Base-by-base conservation (phyloP, 345 rosid species). In the Angophora floribunda region DNA sequence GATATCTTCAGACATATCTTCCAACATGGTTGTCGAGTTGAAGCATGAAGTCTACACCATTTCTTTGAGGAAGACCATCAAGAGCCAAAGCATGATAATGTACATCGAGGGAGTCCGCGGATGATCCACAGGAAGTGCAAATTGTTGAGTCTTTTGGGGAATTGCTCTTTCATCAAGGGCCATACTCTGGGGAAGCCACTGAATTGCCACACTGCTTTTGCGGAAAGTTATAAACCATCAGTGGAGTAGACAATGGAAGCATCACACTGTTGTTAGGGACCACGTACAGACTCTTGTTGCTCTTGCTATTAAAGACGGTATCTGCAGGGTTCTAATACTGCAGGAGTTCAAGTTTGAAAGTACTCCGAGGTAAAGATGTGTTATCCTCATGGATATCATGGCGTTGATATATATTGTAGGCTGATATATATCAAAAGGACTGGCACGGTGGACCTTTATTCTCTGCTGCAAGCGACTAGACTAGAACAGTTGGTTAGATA, bases 341-440 rank as follows among this genome's bases (percentile, higher is more conserved):
- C 92, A 92, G 96, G 96, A 94, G 85, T 94, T 94, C 67, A 91
- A 91, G 87, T 92, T 87, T 51, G 91, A 91, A 55, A 95, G 88
- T 63, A 85, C 53, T 84, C 87, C 15, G 95, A 90, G 85, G 94
- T 95, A 51, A 94, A 94, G 90, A 94, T 92, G 89, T 89, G 88
- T 85, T 93, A 95, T 86, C 97, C 95, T 78, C 95, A 92, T 85
- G 97, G 97, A 85, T 95, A 86, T 89, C 97, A 94, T 67, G 94
- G 95, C 15, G 93, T 94, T 3, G 97, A 95, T 90, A 93, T 89
- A 90, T 59, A 15, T 88, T 96, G 95, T 67, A 92, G 97, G 88
- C 95, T 94, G 1, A 16, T 95, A 86, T 94, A 95, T 80, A 92
- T 95, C 50, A 95, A 94, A 89, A 92, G 93, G 87, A 85, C 92